phyloP scores from a whole-genome alignment of 371 early-diverging fungal genomes.

The Polyrhizophydium stewartii region DNA sequence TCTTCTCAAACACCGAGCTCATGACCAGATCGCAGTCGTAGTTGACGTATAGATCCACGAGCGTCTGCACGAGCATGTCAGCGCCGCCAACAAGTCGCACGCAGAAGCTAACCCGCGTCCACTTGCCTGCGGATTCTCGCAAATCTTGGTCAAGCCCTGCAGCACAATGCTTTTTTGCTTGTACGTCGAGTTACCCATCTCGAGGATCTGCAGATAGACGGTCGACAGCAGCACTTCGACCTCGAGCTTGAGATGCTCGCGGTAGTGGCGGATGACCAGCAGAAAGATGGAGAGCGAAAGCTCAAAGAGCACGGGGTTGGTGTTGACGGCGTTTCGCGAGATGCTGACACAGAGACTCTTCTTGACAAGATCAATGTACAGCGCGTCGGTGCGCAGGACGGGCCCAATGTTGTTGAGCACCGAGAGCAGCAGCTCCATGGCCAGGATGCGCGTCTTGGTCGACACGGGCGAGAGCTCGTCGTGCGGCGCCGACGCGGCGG shows the following conservation, averaged over 20 bases:
- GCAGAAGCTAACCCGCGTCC: too few relatives aligned
- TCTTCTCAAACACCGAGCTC: conserved; percentile 41
- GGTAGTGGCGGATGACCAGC: conserved; percentile 63
- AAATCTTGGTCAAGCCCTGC: conserved; percentile 43
- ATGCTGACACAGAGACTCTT: conserved; percentile 72
- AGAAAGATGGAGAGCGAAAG: conserved; percentile 75
- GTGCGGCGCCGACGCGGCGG: conserved; percentile 13
- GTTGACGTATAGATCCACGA: conserved; percentile 54
- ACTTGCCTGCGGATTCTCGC: conserved; percentile 35
- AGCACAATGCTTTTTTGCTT: conserved; percentile 47
- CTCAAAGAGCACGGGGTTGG: conserved; percentile 75
- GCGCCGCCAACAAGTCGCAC: too few relatives aligned
- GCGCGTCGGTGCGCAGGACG: conserved; percentile 40
- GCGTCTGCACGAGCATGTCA: too few relatives aligned
- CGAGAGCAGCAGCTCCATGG: conserved; percentile 57
- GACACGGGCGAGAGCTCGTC: conserved; percentile 31
- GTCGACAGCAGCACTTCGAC: conserved; percentile 68
- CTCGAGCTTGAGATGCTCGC: conserved; percentile 70
- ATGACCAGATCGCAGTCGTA: conserved; percentile 52
- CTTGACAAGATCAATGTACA: conserved; percentile 66
- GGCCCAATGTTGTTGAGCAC: conserved; percentile 60
- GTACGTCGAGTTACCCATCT: conserved; percentile 48
- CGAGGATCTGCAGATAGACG: conserved; percentile 64
- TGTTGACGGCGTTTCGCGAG: conserved; percentile 72
- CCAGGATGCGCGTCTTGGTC: conserved; percentile 34